Base-by-base conservation (phyloP, 345 rosid genomes). In the Sisymbrium altissimum region DNA sequence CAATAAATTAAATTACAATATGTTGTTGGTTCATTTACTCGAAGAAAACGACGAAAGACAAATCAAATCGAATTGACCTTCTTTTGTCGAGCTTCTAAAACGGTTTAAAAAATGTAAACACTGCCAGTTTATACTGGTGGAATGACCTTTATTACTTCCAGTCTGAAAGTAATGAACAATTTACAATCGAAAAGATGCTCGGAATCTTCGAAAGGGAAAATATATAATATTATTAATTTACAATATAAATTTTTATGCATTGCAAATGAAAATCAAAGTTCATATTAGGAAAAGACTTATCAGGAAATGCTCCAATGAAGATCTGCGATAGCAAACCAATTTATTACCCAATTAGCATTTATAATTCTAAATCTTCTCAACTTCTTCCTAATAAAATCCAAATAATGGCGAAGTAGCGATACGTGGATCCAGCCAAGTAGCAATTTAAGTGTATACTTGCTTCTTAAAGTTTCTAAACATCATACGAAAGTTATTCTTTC, bases 361-460 rank as follows among this genome's bases (percentile, higher is more conserved):
- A 10, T 68, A 15, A 3, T 32, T 67, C 13, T 9, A 39, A 52
- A 14, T 15, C 9, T 11, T 53, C 7, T 17, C 52, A 54, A 39
- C 39, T 68, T 68, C 52, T 25, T 68, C 52, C 40, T 25, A 9
- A 53, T 68, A 54, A 67, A 53, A 53, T 53, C 52, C 39, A 50
- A 35, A 50, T 38, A 39, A 39, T n/a, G 27, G 13, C 39, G 50
- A 53, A 67, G 27, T 50, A 30, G 43, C 12, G 12, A 49, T 19
- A 12, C 44, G 50, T 25, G 50, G 49, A 53, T 67, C 71, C 71
- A 27, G 49, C 14, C 29, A 38, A 18, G 38, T 38, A 17, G 25
- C 14, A 36, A n/a, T 50, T 66, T 21, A 25, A 18, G 7, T 30
- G 33, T 13, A 52, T 25, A 52, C 58, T 53, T 27, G 58, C 58